Conservation (phyloP, 2,329 filamentous ascomycete species). For the Coniochaeta pulveracea region DNA sequence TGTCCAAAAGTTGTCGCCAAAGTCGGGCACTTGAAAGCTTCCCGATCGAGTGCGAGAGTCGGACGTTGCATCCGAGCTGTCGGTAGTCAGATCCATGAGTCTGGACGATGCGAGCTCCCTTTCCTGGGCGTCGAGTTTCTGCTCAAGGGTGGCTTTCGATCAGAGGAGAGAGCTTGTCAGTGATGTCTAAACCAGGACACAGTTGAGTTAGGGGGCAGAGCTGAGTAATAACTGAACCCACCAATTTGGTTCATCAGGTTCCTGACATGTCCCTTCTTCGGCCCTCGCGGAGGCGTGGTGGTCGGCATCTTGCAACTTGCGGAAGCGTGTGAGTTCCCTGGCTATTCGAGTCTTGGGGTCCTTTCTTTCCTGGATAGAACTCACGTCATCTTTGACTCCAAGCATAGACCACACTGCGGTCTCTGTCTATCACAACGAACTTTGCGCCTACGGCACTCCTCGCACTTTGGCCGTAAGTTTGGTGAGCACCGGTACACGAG, state of each 20-base stretch:
- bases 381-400: conserved; percentile 11
- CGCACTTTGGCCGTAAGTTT: no score
- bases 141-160: not conserved
- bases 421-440: conserved; percentile 13
- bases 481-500: no score
- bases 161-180: not conserved
- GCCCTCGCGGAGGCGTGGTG: conserved; percentile 12
- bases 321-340: no score
- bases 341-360: no score
- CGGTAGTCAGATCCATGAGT: no score
- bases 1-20: no score
- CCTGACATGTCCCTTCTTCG: conserved; percentile 15
- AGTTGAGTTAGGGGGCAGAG: not conserved
- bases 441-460: conserved; percentile 15
- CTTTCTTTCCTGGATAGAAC: no score
- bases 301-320: no score
- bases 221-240: conserved; percentile 5
- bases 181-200: not conserved
- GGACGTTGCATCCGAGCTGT: no score
- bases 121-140: not conserved
- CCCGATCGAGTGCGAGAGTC: no score
- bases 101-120: no score
- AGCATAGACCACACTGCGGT: conserved; percentile 13
- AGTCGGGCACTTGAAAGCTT: no score
- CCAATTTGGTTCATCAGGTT: conserved; percentile 13